phyloP scores from a whole-genome alignment of 192 early-diverging fungal species.

The Thoreauomyces humboldtii region DNA sequence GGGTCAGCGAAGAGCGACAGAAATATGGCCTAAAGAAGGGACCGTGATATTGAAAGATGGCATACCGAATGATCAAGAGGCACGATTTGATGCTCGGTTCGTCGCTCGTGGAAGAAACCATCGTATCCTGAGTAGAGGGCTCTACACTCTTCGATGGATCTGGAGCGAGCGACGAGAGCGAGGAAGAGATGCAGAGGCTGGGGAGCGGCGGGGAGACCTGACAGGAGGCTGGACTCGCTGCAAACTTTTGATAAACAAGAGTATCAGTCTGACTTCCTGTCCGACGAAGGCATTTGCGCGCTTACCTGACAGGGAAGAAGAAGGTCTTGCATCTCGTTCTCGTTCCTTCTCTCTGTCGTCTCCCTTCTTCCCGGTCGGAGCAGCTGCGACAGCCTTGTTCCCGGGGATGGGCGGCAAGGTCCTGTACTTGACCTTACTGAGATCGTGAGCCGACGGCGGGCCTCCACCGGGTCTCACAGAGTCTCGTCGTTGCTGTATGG shows the following conservation, averaged over 20 bases:
- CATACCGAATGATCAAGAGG: background rate
- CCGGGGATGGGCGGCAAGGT: slow-evolving; percentile 35
- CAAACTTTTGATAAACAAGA: no score
- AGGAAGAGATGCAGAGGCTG: slow-evolving; percentile 32
- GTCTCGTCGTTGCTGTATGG: slow-evolving; percentile 8
- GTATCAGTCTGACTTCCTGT: no score
- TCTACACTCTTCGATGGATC: slow-evolving; percentile 32
- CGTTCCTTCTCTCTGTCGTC: background rate
- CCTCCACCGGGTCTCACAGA: background rate
- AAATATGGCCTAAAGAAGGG: no score
- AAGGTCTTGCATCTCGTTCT: slow-evolving; percentile 4
- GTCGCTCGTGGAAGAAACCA: slow-evolving; percentile 27
- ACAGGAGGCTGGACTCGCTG: slow-evolving; percentile 6
- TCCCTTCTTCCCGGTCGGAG: background rate
- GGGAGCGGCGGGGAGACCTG: slow-evolving; percentile 24
- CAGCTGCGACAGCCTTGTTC: slow-evolving; percentile 6
- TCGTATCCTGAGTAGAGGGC: slow-evolving; percentile 25
- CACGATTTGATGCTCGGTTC: background rate
- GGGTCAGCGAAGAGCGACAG: no score
- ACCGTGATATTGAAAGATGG: no score
- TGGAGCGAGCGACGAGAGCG: slow-evolving; percentile 26
- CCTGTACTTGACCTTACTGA: slow-evolving; percentile 35
- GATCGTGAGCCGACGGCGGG: slow-evolving; percentile 17
- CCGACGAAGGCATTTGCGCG: no score
- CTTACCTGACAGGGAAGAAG: slow-evolving; percentile 15